These are phyloP conservation scores for Cyclaneusma minus DNA, from an alignment of 2,329 filamentous ascomycete genomes.

Conservation along the genomic window DNA sequence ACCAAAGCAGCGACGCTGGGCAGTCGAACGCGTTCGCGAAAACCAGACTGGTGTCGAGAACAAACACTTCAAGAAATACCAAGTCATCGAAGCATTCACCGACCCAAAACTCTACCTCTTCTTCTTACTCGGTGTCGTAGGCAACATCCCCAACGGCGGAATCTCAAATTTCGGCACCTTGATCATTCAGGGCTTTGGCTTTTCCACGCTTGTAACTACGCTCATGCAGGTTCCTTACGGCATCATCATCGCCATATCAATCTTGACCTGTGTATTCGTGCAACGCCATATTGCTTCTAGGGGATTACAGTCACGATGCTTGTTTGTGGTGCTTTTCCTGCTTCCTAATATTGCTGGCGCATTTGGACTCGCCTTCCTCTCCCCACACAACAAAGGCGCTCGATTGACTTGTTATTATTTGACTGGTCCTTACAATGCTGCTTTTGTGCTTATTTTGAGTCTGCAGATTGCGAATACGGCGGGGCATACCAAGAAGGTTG, in stretches of 20 bases:
- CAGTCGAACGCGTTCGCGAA: constrained; percentile 10
- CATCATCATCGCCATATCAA: constrained; percentile 40
- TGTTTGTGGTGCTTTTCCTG: constrained; percentile 32
- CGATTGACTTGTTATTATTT: constrained; percentile 36
- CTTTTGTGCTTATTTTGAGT: constrained; percentile 31
- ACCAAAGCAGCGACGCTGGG: constrained; percentile 15
- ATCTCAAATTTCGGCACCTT: constrained; percentile 40
- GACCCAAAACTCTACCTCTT: constrained; percentile 20
- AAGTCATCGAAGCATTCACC: constrained; percentile 22
- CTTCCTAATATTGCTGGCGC: constrained; percentile 35
- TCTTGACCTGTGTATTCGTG: constrained; percentile 37
- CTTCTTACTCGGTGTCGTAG: constrained; percentile 32
- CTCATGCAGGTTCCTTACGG: constrained; percentile 37
- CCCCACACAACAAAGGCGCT: constrained; percentile 24
- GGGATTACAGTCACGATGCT: constrained; percentile 26
- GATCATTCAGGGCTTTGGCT: constrained; percentile 40
- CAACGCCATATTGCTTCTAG: constrained; percentile 28
- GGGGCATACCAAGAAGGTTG: constrained; percentile 30
- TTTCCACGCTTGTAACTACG: constrained; percentile 34
- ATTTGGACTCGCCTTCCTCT: constrained; percentile 34
- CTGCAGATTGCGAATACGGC: constrained; percentile 22
- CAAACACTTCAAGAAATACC: constrained; percentile 20
- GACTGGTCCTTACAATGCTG: constrained; percentile 34
- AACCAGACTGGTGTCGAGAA: constrained; percentile 15
- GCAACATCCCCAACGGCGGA: constrained; percentile 37